These are phyloP conservation scores for Torulaspora gathmanii DNA, from an alignment of 805 yeast species.

Conservation along the genomic window DNA sequence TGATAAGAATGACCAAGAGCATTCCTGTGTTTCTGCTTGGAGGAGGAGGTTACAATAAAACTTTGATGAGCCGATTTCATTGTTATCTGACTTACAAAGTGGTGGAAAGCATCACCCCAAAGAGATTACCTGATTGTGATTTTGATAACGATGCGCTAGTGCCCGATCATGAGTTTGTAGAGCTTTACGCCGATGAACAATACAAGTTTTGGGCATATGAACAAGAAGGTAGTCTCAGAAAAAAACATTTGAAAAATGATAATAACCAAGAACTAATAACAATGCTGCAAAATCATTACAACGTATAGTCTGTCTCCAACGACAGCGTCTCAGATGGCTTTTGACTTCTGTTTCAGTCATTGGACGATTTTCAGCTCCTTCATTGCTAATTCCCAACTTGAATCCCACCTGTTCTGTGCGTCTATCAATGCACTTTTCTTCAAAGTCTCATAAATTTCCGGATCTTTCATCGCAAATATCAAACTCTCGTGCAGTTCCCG, in stretches of 20 bases:
- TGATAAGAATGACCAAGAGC: conserved; percentile 27
- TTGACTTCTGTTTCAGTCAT: not conserved
- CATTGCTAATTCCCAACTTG: conserved; percentile 56
- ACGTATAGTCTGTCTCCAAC: not conserved
- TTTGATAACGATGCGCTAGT: conserved; percentile 41
- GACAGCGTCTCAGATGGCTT: not conserved
- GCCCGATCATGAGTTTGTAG: conserved; percentile 48
- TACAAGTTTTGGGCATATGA: conserved; percentile 48
- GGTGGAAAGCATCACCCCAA: conserved; percentile 10
- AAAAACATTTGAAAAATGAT: conserved; percentile 31
- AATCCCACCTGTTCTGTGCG: conserved; percentile 65
- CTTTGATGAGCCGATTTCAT: conserved; percentile 59
- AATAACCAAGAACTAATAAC: conserved; percentile 18
- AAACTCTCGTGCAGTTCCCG: conserved; percentile 45
- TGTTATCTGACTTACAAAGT: conserved; percentile 35
- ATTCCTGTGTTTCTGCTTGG: conserved; percentile 45
- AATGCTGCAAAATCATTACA: conserved; percentile 5
- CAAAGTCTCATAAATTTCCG: conserved; percentile 38
- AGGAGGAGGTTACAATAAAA: conserved; percentile 72
- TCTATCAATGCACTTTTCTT: conserved; percentile 71
- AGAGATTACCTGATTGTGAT: conserved; percentile 2
- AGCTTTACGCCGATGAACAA: conserved; percentile 42
- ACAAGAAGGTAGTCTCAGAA: conserved; percentile 34
- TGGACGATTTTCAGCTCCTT: conserved; percentile 21
- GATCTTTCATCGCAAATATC: conserved; percentile 34